Base-by-base conservation (phyloP, 148 eudicot genomes). In the Agrostemma githago region DNA sequence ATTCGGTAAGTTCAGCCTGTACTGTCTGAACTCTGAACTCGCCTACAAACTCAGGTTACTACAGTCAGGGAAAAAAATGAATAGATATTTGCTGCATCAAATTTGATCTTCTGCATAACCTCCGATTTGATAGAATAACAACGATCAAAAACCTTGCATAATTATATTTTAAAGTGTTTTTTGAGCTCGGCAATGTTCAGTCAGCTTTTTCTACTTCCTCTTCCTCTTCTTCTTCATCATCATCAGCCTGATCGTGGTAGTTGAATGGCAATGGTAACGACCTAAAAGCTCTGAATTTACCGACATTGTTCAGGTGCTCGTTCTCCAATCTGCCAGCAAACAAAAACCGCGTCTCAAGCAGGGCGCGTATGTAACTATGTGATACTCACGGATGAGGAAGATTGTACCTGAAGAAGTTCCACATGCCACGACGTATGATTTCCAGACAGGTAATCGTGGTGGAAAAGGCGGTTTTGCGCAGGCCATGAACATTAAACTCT, bases 351-450 rank as follows among this genome's bases (percentile, higher is more conserved):
- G 51, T 66, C 76, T 67, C 64, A 15, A 43, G 43, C 46, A 43
- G 46, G 46, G 46, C 6, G 6, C 0, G 6, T 4, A 15, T 39
- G 19, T 12, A 34, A n/a, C 34, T 26, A 26, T 26, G 34, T 26
- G 34, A 26, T 26, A 26, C 34, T 26, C 34, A 26, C 34, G 2
- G 56, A 37, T 60, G 37, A 20, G 41, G 15, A 59, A 26, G 34
- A 26, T n/a, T 21, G 34, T 87, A 92, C 97, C 98, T 92, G 86
- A 90, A 92, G 86, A 89, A 92, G 81, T 85, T 92, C 98, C 98
- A 92, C 58, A 92, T 84, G 73, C 96, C 96, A 69, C 96, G 98
- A 4, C 98, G 92, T 77, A 86, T 71, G 68, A 92, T 87, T 85
- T 90, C 98, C 48, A 92, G 85, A 80, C 86, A 86, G 17, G 93